Conservation (phyloP, 352 stramenopile species). For the Phytophthora vignae region DNA sequence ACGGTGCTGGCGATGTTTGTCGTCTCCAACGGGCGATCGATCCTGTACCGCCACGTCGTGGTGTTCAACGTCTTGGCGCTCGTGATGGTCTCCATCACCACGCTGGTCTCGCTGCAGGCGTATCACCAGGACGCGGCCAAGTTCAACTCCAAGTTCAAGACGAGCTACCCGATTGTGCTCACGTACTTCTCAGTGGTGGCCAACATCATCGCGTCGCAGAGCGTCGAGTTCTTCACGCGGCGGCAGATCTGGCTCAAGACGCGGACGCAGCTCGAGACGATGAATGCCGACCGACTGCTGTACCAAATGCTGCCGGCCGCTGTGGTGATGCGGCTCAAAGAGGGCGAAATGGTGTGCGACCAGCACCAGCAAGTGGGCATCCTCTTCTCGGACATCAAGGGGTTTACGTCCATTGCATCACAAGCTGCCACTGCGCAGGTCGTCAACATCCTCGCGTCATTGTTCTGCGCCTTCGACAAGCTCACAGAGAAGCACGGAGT, state of each 20-base stretch:
- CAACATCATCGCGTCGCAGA: conserved; percentile 84
- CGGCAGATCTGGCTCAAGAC: conserved; percentile 90
- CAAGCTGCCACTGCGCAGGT: conserved; percentile 87
- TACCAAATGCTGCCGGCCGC: conserved; percentile 90
- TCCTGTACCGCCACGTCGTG: conserved; percentile 73
- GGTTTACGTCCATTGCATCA: conserved; percentile 92
- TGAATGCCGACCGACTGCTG: conserved; percentile 83
- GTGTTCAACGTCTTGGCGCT: conserved; percentile 72
- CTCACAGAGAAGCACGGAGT: conserved; percentile 93
- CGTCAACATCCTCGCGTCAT: conserved; percentile 91
- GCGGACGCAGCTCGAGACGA: conserved; percentile 82
- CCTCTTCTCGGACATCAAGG: conserved; percentile 93
- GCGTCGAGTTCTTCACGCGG: conserved; percentile 83
- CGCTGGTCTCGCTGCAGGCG: conserved; percentile 49
- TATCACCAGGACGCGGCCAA: conserved; percentile 59
- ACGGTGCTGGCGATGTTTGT: conserved; percentile 86
- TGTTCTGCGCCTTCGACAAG: conserved; percentile 93
- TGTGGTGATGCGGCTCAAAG: conserved; percentile 87
- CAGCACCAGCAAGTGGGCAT: conserved; percentile 90
- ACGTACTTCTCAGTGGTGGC: conserved; percentile 83
- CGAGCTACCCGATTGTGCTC: conserved; percentile 81
- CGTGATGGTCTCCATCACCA: conserved; percentile 55
- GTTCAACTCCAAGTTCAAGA: conserved; percentile 85
- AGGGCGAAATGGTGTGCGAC: conserved; percentile 85
- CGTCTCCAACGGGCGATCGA: conserved; percentile 83